phyloP scores from a whole-genome alignment of 306 rosid species.

The Gleditsia sinensis region DNA sequence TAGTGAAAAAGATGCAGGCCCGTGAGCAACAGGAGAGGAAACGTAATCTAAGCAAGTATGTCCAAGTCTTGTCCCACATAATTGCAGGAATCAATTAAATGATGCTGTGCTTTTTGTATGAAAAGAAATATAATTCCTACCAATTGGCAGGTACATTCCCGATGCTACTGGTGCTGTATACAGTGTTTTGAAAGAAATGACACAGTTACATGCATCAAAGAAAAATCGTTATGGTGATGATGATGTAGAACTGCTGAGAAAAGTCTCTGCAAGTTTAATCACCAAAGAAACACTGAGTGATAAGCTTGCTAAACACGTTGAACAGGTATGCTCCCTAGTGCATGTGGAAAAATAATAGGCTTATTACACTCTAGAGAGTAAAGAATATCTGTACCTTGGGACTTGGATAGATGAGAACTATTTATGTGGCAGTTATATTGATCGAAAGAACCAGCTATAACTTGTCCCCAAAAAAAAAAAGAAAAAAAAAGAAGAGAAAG shows the following conservation, averaged over 20 bases:
- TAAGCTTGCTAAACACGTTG: conserved; percentile 88
- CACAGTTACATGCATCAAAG: conserved; percentile 58
- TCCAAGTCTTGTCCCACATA: conserved; percentile 21
- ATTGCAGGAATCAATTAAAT: conserved; percentile 21
- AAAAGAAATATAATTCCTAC: conserved; percentile 28
- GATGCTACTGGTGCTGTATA: conserved; percentile 73
- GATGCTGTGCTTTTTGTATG: conserved; percentile 12
- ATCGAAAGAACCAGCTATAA: conserved; percentile 13
- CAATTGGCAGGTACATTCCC: conserved; percentile 73
- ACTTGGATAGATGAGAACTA: conserved; percentile 28
- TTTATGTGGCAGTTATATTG: conserved; percentile 5
- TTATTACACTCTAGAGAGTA: background rate
- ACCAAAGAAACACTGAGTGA: conserved; percentile 76
- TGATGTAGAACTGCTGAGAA: conserved; percentile 60
- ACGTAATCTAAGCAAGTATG: conserved; percentile 81
- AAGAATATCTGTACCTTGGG: conserved; percentile 15
- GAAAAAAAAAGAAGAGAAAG: no score
- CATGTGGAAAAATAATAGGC: conserved; percentile 10
- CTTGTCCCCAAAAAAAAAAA: no score
- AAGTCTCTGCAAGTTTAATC: conserved; percentile 60
- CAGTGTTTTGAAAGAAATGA: conserved; percentile 66
- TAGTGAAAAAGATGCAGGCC: conserved; percentile 90
- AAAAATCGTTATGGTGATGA: conserved; percentile 56
- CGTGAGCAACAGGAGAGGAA: conserved; percentile 98
- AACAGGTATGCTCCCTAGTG: conserved; percentile 59